These are phyloP conservation scores for Trichoderma cornu-damae DNA, from an alignment of 2,329 filamentous ascomycete species.

Conservation along the genomic window DNA sequence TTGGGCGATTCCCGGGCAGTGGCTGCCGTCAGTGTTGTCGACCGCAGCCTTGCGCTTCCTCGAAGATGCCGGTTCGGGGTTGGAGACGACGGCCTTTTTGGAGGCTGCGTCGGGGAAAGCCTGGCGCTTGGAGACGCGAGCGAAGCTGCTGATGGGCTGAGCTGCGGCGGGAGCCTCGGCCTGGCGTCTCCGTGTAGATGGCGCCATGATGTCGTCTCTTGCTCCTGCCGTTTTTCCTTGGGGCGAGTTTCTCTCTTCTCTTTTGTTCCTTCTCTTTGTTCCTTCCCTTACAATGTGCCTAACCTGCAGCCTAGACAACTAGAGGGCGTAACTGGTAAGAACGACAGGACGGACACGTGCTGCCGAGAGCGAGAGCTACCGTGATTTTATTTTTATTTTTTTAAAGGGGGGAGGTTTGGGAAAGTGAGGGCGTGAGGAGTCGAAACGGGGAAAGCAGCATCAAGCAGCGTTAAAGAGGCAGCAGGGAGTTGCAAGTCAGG, in stretches of 20 bases:
- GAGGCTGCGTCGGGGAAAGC: constrained; percentile 25
- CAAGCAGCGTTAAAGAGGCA: background rate
- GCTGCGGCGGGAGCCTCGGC: constrained; percentile 18
- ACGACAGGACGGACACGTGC: background rate
- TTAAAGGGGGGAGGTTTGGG: too few species aligned
- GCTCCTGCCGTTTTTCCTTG: background rate
- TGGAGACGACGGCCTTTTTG: constrained; percentile 32
- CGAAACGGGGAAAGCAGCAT: background rate
- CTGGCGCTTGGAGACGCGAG: constrained; percentile 44
- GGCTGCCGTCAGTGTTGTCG: constrained; percentile 25
- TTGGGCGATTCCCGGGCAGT: constrained; percentile 24
- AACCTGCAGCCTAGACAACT: background rate
- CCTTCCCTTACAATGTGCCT: constrained; percentile 2
- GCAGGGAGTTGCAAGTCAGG: background rate
- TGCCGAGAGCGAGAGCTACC: background rate
- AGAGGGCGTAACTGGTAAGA: background rate
- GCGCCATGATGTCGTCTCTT: constrained; percentile 17
- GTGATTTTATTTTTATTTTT: too few species aligned
- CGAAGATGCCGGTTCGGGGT: constrained; percentile 27
- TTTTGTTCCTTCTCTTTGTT: background rate
- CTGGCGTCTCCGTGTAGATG: constrained; percentile 20
- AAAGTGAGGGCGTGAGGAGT: too few species aligned
- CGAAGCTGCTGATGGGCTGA: constrained; percentile 40
- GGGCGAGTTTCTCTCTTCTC: background rate
- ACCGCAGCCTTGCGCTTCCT: constrained; percentile 38